phyloP scores from a whole-genome alignment of 176 grass and related monocot species.

The Hordeum marinum region DNA sequence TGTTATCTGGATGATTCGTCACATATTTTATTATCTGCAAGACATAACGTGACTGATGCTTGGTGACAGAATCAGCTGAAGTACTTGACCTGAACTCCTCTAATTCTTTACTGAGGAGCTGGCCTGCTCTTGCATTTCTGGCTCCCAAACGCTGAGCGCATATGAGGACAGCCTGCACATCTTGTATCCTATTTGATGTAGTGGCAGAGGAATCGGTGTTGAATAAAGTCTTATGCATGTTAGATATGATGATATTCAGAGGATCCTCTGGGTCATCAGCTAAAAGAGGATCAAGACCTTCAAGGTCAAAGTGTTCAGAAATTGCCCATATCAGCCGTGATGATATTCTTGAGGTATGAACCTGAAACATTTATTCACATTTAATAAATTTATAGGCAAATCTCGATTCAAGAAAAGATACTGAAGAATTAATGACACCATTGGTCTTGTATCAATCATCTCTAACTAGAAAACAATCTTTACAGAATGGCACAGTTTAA shows the following conservation, averaged over 20 bases:
- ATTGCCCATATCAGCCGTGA: conserved; percentile 90
- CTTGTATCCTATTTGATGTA: conserved; percentile 87
- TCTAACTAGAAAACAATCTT: conserved; percentile 11
- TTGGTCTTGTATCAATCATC: background rate
- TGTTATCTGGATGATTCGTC: conserved; percentile 76
- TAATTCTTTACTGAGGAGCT: conserved; percentile 85
- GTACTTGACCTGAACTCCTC: conserved; percentile 81
- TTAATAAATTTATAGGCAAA: conserved; percentile 1
- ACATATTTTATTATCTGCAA: conserved; percentile 91
- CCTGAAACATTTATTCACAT: conserved; percentile 36
- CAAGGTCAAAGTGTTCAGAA: conserved; percentile 95
- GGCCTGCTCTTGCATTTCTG: conserved; percentile 82
- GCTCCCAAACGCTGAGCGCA: conserved; percentile 79
- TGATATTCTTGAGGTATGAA: conserved; percentile 87
- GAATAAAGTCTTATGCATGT: conserved; percentile 96
- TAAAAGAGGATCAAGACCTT: conserved; percentile 94
- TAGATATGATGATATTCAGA: conserved; percentile 93
- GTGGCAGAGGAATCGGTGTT: conserved; percentile 69
- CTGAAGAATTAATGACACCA: background rate
- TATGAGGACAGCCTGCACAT: conserved; percentile 90
- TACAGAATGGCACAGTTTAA: background rate
- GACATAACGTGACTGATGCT: conserved; percentile 94
- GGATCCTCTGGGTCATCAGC: conserved; percentile 99
- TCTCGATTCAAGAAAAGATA: background rate
- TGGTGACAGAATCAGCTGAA: conserved; percentile 81